phyloP scores from a whole-genome alignment of 192 early-diverging fungal species.

The Linnemannia schmuckeri region DNA sequence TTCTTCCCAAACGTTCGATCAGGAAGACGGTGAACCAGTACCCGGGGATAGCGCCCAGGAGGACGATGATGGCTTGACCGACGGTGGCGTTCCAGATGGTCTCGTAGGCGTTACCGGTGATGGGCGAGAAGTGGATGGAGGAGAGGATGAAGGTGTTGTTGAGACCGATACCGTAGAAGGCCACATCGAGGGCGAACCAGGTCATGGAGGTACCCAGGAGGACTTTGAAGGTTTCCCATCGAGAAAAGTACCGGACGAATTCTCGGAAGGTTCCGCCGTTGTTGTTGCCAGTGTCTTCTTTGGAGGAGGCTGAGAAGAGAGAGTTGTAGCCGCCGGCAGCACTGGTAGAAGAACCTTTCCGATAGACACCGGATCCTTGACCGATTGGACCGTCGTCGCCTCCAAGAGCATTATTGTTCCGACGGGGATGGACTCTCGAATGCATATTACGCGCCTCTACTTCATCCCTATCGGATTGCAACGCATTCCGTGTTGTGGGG shows the following conservation, averaged over 20 bases:
- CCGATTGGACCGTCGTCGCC: neutral
- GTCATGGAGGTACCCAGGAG: conserved; percentile 75
- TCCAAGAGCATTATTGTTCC: conserved; percentile 6
- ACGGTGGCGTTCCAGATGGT: conserved; percentile 45
- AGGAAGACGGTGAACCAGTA: conserved; percentile 92
- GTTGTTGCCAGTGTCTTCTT: neutral
- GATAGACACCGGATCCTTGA: neutral
- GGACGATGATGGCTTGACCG: conserved; percentile 40
- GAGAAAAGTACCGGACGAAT: conserved; percentile 65
- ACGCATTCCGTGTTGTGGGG: conserved; percentile 30
- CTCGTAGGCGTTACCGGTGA: conserved; percentile 14
- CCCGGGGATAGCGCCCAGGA: conserved; percentile 57
- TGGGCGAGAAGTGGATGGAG: conserved; percentile 16
- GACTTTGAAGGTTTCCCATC: conserved; percentile 79
- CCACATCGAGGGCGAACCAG: conserved; percentile 79
- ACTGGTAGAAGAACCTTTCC: neutral
- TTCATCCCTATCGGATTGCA: conserved; percentile 29
- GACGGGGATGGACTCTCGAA: conserved; percentile 18
- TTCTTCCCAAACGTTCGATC: conserved; percentile 80
- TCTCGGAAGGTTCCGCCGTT: conserved; percentile 10
- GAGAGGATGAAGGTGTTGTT: conserved; percentile 51
- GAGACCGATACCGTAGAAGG: conserved; percentile 58
- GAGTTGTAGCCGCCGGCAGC: neutral
- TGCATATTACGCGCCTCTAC: conserved; percentile 6
- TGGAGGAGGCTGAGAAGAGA: neutral